Conservation (phyloP, 73 alveolate species). For the Tetrahymena malaccensis region DNA sequence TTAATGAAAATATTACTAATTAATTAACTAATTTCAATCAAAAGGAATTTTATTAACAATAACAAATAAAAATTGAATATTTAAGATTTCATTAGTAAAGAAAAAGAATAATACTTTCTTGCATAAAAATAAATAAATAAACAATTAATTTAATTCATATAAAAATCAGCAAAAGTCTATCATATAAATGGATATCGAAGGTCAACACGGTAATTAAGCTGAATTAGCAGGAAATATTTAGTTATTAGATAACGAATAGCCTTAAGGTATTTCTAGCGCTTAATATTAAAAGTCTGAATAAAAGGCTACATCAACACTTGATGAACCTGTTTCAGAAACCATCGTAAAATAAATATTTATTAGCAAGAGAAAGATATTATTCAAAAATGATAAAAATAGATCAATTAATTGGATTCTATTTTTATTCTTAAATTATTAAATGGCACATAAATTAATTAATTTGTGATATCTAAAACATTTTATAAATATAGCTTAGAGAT, state of each 20-base stretch:
- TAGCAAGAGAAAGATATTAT: not conserved
- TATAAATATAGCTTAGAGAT: constrained; percentile 61
- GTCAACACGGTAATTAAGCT: not conserved
- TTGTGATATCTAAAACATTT: not conserved
- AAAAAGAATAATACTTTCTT: not conserved
- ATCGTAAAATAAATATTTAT: constrained; percentile 44
- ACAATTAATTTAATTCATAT: not conserved
- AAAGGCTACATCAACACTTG: constrained; percentile 49
- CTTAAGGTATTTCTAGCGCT: not conserved
- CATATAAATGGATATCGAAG: not conserved
- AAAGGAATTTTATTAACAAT: not conserved
- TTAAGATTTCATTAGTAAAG: not conserved
- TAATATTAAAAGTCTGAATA: not conserved
- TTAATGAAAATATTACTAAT: not conserved
- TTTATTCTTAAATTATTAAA: too few relatives aligned
- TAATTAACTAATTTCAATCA: not conserved
- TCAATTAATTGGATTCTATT: not conserved
- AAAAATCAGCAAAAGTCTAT: not conserved
- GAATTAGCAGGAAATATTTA: not conserved
- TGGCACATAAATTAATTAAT: not conserved
- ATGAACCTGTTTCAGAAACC: constrained; percentile 89
- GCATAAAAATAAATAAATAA: not conserved
- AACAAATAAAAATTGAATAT: not conserved
- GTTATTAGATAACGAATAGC: not conserved
- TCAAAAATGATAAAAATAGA: not conserved